Base-by-base conservation (phyloP, 1,284 basidiomycete species). In the Xanthoconium separans region DNA sequence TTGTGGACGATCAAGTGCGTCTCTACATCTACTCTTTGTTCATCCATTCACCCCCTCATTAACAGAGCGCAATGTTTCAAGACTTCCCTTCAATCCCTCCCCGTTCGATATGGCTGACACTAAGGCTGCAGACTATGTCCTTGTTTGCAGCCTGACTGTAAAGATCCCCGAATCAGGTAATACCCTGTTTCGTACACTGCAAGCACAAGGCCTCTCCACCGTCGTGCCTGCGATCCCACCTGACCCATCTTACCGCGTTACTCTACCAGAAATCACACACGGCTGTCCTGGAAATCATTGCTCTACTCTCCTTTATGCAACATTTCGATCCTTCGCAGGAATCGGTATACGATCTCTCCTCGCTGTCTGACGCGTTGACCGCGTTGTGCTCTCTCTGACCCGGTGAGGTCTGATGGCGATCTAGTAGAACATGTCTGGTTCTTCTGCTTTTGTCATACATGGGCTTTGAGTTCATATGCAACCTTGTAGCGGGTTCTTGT, bases 261-360 rank as follows among this genome's bases (percentile, higher is more conserved):
- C 69, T 83, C 43, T 84, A 86, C 51, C 64, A 78, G n/a, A 87
- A 88, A 68, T 74, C 81, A 27, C 82, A 86, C 29, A 65, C 80
- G 0, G 83, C 82, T 9, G 81, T 93, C 40, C 74, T 91, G 56
- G n/a, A 93, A 93, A 73, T 95, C 92, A 0, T 79, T 97, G 1
- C 78, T 95, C 9, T 96, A n/a, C n/a, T n/a, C n/a, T n/a, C 93
- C 2, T 98, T 98, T 75, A 85, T 95, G 51, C 86, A 88, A 59
- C 98, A 99, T 73, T 99, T 99, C 71, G 91, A 93, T 54, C 96
- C 96, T 0, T 80, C 82, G n/a, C 87, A 94, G 59, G 75, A 78
- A 48, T 76, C 79, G 43, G 74, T 92, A 9, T 85, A 80, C 61
- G 84, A 89, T 70, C 70, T 90, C 45, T 76, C 83, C 44, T 75